A percentile compares a stretch with the other conserved stretches of the same genome.
Conservation (phyloP, 495 filamentous ascomycete genomes). For the Hyaloscypha variabilis region DNA sequence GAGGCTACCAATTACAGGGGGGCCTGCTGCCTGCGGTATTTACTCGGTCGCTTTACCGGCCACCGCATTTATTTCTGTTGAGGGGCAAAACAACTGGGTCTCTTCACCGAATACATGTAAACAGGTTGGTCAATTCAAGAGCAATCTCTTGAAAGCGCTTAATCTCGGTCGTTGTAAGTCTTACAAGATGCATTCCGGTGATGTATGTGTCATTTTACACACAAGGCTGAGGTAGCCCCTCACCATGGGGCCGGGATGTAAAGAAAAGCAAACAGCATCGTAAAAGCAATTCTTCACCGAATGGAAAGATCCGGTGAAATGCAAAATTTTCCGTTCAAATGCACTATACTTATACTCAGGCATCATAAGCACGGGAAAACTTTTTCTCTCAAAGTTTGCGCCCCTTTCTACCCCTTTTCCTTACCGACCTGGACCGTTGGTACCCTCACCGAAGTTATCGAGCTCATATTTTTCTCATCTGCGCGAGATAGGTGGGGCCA, state of each 20-base stretch:
- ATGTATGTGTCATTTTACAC: not conserved
- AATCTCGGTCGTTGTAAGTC: not conserved
- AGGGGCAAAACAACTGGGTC: not conserved
- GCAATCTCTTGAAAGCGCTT: not conserved
- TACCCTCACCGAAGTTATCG: not conserved
- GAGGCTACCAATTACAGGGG: too few relatives aligned
- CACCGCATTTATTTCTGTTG: not conserved
- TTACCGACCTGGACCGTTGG: not conserved
- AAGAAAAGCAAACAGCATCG: not conserved
- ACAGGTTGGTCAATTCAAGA: not conserved
- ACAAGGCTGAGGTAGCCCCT: not conserved
- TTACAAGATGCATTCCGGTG: not conserved
- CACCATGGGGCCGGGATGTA: not conserved
- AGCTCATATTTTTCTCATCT: not conserved
- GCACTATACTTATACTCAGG: not conserved
- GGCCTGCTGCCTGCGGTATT: too few relatives aligned
- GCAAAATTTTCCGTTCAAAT: not conserved
- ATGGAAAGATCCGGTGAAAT: not conserved
- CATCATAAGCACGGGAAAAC: not conserved
- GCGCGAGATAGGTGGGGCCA: not conserved
- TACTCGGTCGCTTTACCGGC: not conserved
- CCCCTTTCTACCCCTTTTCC: not conserved
- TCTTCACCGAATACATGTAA: not conserved
- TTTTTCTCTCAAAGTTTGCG: not conserved
- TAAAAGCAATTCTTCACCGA: not conserved